A percentile compares a stretch with the other conserved stretches of the same genome.
Evolutionary conservation across 1,139 yeast genomes (phyloP).

Genomic region (Pichia inconspicua): DNA sequence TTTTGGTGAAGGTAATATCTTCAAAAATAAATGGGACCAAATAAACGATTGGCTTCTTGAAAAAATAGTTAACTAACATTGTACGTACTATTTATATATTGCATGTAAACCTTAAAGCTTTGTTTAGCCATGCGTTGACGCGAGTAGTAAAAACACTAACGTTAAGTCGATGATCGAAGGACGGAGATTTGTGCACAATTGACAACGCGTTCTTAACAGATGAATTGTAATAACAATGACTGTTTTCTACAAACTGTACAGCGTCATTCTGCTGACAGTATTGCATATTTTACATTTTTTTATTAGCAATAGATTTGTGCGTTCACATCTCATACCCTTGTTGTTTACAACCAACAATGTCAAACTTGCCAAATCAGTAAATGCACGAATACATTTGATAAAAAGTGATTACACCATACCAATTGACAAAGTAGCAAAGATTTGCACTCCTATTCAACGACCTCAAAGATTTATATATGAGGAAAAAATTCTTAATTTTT

Average conservation of each 20-base stretch:
- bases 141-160: too few species aligned
- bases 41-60: conserved; percentile 68
- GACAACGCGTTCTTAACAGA: too few species aligned
- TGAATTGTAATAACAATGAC: neutral
- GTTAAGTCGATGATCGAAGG: too few species aligned
- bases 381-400: conserved; percentile 6
- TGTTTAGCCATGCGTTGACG: neutral
- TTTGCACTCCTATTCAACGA: neutral
- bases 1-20: conserved; percentile 63
- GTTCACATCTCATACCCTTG: conserved; percentile 11
- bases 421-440: neutral
- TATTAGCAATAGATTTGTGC: conserved; percentile 5
- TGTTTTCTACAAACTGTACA: conserved; percentile 1
- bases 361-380: conserved; percentile 6
- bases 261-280: neutral
- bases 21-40: conserved; percentile 49
- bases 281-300: conserved; percentile 5
- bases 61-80: conserved; percentile 44
- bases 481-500: conserved; percentile 5
- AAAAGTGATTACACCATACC: conserved; percentile 7
- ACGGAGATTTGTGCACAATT: too few species aligned
- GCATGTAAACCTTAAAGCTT: too few species aligned
- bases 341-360: conserved; percentile 8
- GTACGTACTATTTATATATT: neutral
- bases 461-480: neutral